phyloP scores from a whole-genome alignment of 345 rosid genomes.

The Pistacia atlantica region DNA sequence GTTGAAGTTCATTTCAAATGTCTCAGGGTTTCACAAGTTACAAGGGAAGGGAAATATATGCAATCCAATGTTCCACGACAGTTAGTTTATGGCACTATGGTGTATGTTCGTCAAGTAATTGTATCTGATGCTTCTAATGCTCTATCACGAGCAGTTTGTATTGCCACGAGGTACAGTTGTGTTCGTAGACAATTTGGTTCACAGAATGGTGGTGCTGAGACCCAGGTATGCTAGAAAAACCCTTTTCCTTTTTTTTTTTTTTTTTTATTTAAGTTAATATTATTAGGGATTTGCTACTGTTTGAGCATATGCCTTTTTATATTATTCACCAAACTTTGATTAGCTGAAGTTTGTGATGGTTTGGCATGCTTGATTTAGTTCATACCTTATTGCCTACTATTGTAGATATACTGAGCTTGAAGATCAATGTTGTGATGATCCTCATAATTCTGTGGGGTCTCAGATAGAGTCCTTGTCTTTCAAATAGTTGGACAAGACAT shows the following conservation, averaged over 20 bases:
- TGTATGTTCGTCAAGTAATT: conserved; percentile 80
- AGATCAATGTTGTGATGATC: background rate
- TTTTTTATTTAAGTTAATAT: background rate
- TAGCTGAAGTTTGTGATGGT: background rate
- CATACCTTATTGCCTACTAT: background rate
- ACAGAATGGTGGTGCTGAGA: conserved; percentile 70
- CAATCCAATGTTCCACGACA: conserved; percentile 89
- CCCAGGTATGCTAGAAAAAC: conserved; percentile 57
- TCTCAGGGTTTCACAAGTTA: conserved; percentile 83
- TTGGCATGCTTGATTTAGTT: background rate
- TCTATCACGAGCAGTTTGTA: conserved; percentile 89
- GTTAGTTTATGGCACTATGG: conserved; percentile 96
- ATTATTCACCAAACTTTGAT: background rate
- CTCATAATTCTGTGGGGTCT: background rate
- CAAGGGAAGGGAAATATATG: conserved; percentile 81
- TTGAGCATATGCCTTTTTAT: background rate
- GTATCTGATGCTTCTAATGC: conserved; percentile 89
- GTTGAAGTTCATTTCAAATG: conserved; percentile 30
- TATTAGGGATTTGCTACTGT: background rate
- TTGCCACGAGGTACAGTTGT: conserved; percentile 96
- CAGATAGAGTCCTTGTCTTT: background rate
- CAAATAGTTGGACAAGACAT: background rate
- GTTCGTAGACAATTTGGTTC: conserved; percentile 97
- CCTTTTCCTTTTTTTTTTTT: background rate
- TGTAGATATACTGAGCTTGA: background rate